Conservation (phyloP, 495 filamentous ascomycete genomes). For the Cladorrhinum samala region DNA sequence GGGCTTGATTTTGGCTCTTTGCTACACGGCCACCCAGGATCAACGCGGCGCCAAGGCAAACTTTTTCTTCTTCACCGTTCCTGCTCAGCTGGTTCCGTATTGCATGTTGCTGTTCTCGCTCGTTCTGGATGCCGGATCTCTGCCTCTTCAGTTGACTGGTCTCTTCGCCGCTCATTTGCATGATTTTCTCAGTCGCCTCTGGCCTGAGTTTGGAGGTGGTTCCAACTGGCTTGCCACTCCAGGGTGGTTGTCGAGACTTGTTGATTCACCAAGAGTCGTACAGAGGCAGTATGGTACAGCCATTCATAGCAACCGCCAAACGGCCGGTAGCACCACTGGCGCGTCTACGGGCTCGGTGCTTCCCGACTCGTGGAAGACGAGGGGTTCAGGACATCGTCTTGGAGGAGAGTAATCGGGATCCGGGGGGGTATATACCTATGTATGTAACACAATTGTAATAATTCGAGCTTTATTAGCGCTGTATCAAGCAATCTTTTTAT, state of each 20-base stretch:
- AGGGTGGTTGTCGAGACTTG: conserved; percentile 54
- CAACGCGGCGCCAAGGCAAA: conserved; percentile 62
- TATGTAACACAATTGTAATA: not conserved
- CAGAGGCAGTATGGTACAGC: conserved; percentile 57
- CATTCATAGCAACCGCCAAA: conserved; percentile 23
- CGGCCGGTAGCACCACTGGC: conserved; percentile 30
- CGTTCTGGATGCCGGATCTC: conserved; percentile 45
- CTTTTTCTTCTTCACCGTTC: conserved; percentile 73
- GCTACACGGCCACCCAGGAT: conserved; percentile 77
- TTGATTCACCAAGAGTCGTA: conserved; percentile 41
- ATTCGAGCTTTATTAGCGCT: not conserved
- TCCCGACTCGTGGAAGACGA: conserved; percentile 56
- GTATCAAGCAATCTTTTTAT: too few relatives aligned
- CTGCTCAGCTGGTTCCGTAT: conserved; percentile 66
- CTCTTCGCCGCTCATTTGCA: conserved; percentile 78
- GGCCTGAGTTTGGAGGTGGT: conserved; percentile 77
- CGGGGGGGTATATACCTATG: not conserved
- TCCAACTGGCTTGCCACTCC: conserved; percentile 66
- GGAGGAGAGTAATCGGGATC: conserved; percentile 40
- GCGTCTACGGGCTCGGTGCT: conserved; percentile 34
- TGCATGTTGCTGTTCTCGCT: conserved; percentile 66
- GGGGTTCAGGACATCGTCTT: conserved; percentile 63
- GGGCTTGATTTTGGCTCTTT: conserved; percentile 68
- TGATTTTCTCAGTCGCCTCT: conserved; percentile 77
- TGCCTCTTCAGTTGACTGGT: conserved; percentile 53